phyloP scores from a whole-genome alignment of 2,329 filamentous ascomycete genomes.

The Penicillium sp. region DNA sequence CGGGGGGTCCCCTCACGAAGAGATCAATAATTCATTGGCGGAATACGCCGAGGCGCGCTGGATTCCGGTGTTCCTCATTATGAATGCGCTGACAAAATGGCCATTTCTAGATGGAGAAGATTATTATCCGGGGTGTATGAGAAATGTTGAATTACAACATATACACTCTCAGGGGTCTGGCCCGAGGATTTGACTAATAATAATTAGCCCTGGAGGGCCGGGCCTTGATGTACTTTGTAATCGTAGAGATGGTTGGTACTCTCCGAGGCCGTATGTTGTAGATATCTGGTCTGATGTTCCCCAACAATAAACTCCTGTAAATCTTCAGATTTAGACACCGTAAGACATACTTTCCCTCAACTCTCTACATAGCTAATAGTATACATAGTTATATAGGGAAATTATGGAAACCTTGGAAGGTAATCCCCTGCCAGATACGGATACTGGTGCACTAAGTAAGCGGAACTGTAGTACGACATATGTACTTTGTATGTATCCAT shows the following conservation, averaged over 20 bases:
- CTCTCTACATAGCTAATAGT: neutral
- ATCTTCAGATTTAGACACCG: neutral
- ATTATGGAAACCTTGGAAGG: no score
- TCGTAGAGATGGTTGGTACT: no score
- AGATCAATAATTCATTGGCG: neutral
- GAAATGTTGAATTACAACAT: neutral
- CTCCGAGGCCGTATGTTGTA: no score
- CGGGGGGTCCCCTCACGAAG: neutral
- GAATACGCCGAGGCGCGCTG: conserved; percentile 1
- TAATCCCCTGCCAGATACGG: no score
- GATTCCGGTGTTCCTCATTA: neutral
- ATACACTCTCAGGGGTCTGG: neutral
- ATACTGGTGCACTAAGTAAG: no score
- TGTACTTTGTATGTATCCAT: no score
- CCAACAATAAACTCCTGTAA: no score
- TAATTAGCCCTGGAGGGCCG: neutral
- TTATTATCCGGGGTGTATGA: neutral
- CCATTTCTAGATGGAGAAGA: neutral
- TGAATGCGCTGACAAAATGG: conserved; percentile 3
- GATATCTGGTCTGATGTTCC: no score
- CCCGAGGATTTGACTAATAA: neutral
- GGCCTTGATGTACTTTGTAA: neutral
- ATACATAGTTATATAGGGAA: no score
- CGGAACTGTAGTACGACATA: no score
- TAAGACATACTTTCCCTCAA: neutral